These are phyloP conservation scores for Solanum hybrid DNA, from an alignment of 305 asterid genomes.

Conservation along the genomic window DNA sequence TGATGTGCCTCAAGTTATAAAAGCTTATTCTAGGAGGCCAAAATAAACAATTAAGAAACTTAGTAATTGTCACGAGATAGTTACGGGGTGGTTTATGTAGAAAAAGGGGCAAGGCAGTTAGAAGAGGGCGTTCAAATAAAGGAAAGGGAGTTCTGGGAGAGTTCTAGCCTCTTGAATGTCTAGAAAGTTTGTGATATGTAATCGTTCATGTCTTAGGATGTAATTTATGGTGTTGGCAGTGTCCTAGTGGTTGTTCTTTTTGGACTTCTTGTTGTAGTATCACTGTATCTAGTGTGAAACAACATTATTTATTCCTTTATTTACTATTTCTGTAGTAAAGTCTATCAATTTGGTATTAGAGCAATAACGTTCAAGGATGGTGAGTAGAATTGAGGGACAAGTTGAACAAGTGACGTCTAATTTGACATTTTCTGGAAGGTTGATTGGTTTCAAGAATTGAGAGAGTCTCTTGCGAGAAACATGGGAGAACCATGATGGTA, in stretches of 20 bases:
- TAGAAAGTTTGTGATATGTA: not conserved
- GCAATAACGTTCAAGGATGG: not conserved
- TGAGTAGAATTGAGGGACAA: not conserved
- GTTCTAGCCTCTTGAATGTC: not conserved
- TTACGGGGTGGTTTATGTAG: not conserved
- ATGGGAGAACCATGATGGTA: not conserved
- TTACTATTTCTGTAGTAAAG: not conserved
- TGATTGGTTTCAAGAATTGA: not conserved
- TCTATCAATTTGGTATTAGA: not conserved
- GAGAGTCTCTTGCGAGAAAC: not conserved
- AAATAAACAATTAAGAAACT: not conserved
- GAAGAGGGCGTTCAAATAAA: not conserved
- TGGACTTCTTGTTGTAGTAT: not conserved
- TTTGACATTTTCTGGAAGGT: not conserved
- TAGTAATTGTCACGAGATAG: not conserved
- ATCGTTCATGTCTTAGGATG: not conserved
- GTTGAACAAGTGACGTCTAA: not conserved
- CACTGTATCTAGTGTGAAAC: not conserved
- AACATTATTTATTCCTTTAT: not conserved
- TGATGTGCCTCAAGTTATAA: not conserved
- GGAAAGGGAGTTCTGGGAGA: not conserved
- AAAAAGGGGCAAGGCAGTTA: not conserved
- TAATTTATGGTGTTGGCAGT: not conserved
- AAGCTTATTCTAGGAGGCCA: not conserved
- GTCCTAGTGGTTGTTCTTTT: not conserved